A percentile compares a stretch with the other conserved stretches of the same genome.
Conservation (phyloP, 106 monocot species). For the Triglochin maritima region DNA sequence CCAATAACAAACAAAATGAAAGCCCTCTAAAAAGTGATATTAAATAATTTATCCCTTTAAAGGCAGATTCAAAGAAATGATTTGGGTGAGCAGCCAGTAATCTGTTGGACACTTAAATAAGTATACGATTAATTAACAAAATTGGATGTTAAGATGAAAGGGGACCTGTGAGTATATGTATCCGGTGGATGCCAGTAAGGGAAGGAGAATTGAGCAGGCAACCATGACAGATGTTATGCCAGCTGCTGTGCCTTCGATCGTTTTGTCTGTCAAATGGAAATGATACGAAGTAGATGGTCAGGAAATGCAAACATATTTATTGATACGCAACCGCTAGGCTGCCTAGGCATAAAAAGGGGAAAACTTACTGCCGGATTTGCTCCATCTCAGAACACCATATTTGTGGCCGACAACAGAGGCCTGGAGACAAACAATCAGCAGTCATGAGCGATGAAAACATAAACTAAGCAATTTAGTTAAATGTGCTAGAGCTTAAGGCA, state of each 20-base stretch:
- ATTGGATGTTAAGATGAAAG: neutral
- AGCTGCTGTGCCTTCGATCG: constrained; percentile 92
- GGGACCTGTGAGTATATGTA: constrained; percentile 77
- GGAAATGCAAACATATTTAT: neutral
- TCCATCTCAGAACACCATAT: constrained; percentile 93
- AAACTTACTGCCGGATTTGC: constrained; percentile 88
- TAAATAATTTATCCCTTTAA: no score
- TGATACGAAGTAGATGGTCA: neutral
- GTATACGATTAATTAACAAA: no score
- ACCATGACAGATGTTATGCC: constrained; percentile 89
- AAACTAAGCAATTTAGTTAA: neutral
- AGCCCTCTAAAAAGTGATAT: neutral
- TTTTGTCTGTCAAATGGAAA: constrained; percentile 53
- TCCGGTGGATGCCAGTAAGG: constrained; percentile 68
- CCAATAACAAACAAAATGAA: neutral
- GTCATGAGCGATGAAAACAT: neutral
- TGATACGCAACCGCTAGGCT: no score
- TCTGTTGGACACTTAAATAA: no score
- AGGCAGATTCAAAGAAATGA: neutral
- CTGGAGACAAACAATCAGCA: constrained; percentile 26
- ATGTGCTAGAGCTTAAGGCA: no score
- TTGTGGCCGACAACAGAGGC: constrained; percentile 97
- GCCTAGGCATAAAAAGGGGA: no score
- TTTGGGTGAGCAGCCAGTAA: no score
- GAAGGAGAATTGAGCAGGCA: constrained; percentile 62